Percentiles rank a stretch among this genome's conserved stretches.
These are phyloP conservation scores for Diaporthe citri DNA, from an alignment of 2,329 filamentous ascomycete genomes.

Conservation along the genomic window DNA sequence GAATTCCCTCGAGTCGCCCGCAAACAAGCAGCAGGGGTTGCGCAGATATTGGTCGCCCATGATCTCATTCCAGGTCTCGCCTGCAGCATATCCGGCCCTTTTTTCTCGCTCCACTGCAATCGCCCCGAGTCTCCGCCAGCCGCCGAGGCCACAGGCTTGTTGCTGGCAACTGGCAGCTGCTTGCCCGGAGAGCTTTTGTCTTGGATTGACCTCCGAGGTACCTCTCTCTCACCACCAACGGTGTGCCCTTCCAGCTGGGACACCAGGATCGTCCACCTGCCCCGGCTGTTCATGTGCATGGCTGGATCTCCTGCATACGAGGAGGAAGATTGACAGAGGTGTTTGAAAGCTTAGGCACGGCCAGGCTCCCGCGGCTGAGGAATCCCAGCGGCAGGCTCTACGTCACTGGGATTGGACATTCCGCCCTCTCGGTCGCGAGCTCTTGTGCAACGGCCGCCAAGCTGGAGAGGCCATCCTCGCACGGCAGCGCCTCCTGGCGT, in stretches of 20 bases:
- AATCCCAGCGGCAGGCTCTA: conserved; percentile 21
- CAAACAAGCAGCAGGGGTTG: conserved; percentile 29
- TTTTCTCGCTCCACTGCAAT: conserved; percentile 38
- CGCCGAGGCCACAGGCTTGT: conserved; percentile 38
- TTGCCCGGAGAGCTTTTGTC: conserved; percentile 1
- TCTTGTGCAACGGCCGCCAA: conserved; percentile 54
- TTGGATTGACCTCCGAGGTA: conserved; percentile 26
- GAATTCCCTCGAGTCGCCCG: conserved; percentile 17
- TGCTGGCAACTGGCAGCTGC: conserved; percentile 23
- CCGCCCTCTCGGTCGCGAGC: conserved; percentile 23
- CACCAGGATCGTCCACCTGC: background rate
- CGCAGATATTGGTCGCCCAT: conserved; percentile 34
- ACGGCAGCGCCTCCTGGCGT: conserved; percentile 47
- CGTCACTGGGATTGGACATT: conserved; percentile 29
- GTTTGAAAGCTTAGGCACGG: conserved; percentile 1
- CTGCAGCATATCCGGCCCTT: conserved; percentile 41
- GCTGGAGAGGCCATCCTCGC: conserved; percentile 37
- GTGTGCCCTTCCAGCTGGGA: conserved; percentile 15
- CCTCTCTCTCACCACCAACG: conserved; percentile 19
- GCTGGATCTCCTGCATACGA: background rate
- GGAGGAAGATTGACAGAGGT: conserved; percentile 5
- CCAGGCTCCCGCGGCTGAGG: conserved; percentile 22
- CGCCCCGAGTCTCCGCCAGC: conserved; percentile 38
- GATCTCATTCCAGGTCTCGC: conserved; percentile 39
- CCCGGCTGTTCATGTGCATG: background rate